Base-by-base conservation (phyloP, 805 yeast species). In the Jamesozyma hellenica region DNA sequence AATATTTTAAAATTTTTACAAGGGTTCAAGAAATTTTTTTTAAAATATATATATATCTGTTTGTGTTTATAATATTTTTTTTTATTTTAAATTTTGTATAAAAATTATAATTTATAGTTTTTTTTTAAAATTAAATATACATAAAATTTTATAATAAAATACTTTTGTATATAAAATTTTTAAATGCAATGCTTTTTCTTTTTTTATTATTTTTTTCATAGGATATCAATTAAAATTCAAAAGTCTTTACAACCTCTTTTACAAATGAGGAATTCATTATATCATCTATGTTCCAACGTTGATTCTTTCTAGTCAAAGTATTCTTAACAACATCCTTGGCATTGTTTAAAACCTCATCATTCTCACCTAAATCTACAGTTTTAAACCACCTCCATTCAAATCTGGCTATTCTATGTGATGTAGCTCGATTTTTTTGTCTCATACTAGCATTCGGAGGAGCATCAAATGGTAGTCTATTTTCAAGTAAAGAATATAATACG, bases 401-500 rank as follows among this genome's bases (percentile, higher is more conserved):
- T 54, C 90, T 74, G 4, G 96, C 96, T 26, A 90, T 92, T 41
- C 96, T 67, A 59, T 90, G 96, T 0, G 94, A 81, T 34, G 79
- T 72, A 30, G 80, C 61, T 43, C 59, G 38, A 44, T 45, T 50
- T 49, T 57, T 43, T 56, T 53, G 56, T 46, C 56, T 54, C 31
- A 48, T 44, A 27, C 67, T 63, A 32, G 67, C 63, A 35, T 66
- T 64, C 2, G 87, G 88, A 2, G 88, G 80, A 2, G 84, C 75
- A 56, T 92, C 99, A 65, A 92, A 92, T 4, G 99, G 99, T 35
- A 92, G 65, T 41, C 96, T 60, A 32, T 85, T 79, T 52, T 92
- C 98, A 51, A 92, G 59, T 21, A 90, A 63, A 1, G 94, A 76
- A 53, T 87, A 92, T 1, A 88, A 62, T n/a, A 88, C 66, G 3